Percentiles rank a stretch among this genome's conserved stretches.
phyloP scores from a whole-genome alignment of 1,284 basidiomycete species.

The Pyrrhoderma noxium region DNA sequence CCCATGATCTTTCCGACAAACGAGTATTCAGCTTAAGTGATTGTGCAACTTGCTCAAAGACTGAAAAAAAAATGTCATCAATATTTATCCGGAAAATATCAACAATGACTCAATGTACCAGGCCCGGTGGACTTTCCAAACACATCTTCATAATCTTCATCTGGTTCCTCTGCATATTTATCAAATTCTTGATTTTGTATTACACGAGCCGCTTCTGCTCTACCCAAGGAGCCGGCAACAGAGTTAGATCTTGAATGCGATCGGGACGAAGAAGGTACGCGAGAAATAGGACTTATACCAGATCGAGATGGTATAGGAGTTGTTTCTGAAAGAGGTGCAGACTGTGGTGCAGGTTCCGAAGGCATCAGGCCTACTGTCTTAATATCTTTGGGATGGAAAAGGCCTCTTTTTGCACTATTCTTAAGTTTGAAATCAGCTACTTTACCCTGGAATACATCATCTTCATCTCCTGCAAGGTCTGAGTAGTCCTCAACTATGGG shows the following conservation, averaged over 20 bases:
- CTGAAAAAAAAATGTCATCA: constrained; percentile 27
- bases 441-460: constrained; percentile 68
- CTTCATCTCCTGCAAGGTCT: constrained; percentile 71
- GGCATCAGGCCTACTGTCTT: constrained; percentile 54
- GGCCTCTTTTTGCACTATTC: constrained; percentile 59
- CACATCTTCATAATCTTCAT: constrained; percentile 88
- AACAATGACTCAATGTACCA: constrained; percentile 34
- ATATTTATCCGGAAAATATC: constrained; percentile 6
- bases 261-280: constrained; percentile 23
- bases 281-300: constrained; percentile 21
- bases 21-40: constrained; percentile 77
- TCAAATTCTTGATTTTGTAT: constrained; percentile 55
- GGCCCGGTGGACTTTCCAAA: constrained; percentile 68
- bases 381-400: constrained; percentile 86
- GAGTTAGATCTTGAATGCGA: constrained; percentile 46
- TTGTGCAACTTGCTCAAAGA: constrained; percentile 53
- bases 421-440: constrained; percentile 78
- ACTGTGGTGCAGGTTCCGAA: constrained; percentile 47
- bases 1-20: constrained; percentile 84
- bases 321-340: constrained; percentile 53
- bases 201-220: constrained; percentile 46
- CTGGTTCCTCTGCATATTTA: constrained; percentile 79
- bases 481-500: constrained; percentile 87
- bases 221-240: constrained; percentile 56
- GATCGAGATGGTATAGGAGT: constrained; percentile 31